Evolutionary conservation across 352 stramenopile genomes (phyloP).

Genomic region (Globisporangium solare): DNA sequence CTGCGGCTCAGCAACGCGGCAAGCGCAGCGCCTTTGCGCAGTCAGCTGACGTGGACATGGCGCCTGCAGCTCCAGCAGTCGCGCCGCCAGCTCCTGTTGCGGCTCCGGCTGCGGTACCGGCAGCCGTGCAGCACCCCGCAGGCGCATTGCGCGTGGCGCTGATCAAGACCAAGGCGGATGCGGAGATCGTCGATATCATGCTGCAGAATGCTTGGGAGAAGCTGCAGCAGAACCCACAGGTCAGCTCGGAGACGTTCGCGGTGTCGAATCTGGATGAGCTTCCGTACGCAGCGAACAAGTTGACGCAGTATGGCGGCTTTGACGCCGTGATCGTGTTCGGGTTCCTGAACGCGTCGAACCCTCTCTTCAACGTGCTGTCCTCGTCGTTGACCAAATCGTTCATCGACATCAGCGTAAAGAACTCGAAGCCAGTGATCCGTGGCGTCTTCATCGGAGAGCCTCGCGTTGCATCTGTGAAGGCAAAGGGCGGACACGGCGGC

Average conservation of each 20-base stretch:
- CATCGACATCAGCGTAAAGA: slow-evolving; percentile 82
- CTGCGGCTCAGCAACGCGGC: slow-evolving; percentile 20
- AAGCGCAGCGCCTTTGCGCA: slow-evolving; percentile 14
- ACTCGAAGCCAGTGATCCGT: slow-evolving; percentile 71
- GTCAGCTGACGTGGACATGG: slow-evolving; percentile 22
- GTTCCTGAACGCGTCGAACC: slow-evolving; percentile 64
- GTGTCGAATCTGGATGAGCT: slow-evolving; percentile 68
- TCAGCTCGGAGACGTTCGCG: slow-evolving; percentile 59
- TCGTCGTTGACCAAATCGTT: slow-evolving; percentile 61
- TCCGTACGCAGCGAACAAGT: slow-evolving; percentile 81
- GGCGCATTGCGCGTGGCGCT: slow-evolving; percentile 49
- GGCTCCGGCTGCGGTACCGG: slow-evolving; percentile 5
- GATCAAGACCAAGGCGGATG: slow-evolving; percentile 71
- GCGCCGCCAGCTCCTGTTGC: slow-evolving; percentile 19
- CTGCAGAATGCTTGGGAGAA: slow-evolving; percentile 63
- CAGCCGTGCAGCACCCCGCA: slow-evolving; percentile 3
- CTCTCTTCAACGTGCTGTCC: slow-evolving; percentile 56
- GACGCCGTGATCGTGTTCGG: slow-evolving; percentile 75
- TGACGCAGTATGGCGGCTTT: slow-evolving; percentile 60
- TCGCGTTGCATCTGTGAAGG: slow-evolving; percentile 68
- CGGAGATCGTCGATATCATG: slow-evolving; percentile 64
- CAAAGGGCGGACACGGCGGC: slow-evolving; percentile 56
- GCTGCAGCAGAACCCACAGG: slow-evolving; percentile 23
- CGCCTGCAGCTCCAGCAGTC: slow-evolving; percentile 15
- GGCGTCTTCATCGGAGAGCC: slow-evolving; percentile 79